Base-by-base conservation (phyloP, 495 filamentous ascomycete genomes). In the Penicillium nucicola region DNA sequence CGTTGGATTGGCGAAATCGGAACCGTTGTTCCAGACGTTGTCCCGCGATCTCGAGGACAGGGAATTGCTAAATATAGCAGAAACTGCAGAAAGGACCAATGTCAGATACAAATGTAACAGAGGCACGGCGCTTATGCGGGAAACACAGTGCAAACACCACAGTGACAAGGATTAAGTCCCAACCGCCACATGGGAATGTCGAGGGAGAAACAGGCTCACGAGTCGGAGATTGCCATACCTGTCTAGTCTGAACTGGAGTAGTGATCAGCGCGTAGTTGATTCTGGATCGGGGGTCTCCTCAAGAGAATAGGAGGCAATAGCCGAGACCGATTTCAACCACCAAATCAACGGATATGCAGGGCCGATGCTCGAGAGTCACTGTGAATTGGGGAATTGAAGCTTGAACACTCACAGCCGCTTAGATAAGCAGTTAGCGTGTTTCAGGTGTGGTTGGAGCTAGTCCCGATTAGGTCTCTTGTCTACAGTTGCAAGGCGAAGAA, bases 41-140 rank as follows among this genome's bases (percentile, higher is more conserved):
- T 58, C 55, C 55, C 52, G 62, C 57, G 59, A 60, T 57, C 55
- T 54, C 52, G 58, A 69, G 55, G 57, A 50, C 23, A 61, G 46
- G 46, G 13, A 41, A 58, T 60, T 70, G 58, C 69, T 72, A 72
- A 71, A 65, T 68, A 66, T 71, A 71, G 68, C 65, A 65, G 63
- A 62, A 62, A 34, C 62, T 62, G 61, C 56, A 61, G 58, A 57
- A 52, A 61, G 52, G 51, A 45, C 52, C 53, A 66, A 51, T 56
- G 64, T 63, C 59, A 64, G 61, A 57, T 58, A 64, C 48, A 48
- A 55, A 60, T 57, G 52, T 48, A 58, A 60, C 47, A 34, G 46
- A 42, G 44, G 47, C 53, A 50, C 52, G 47, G 61, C 61, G 57
- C 61, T 61, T 58, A 61, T 48, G 53, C 47, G 40, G 37, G 13